Evolutionary conservation across 495 filamentous ascomycete genomes (phyloP).

Genomic region (Copromyces sp.): DNA sequence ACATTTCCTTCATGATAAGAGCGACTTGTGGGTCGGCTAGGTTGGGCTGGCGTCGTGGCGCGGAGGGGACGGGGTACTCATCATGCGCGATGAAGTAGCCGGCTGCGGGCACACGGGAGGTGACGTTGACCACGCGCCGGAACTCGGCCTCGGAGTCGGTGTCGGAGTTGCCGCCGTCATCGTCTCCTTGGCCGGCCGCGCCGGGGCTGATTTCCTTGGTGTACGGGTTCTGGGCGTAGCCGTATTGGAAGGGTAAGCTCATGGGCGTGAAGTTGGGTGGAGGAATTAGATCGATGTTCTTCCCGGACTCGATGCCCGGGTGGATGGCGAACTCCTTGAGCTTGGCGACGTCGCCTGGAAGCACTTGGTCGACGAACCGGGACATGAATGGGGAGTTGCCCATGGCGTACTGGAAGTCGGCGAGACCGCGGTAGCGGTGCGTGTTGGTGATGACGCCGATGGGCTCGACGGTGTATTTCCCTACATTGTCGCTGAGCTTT

Average conservation of each 20-base stretch:
- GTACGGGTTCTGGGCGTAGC: conserved; percentile 43
- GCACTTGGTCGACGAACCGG: conserved; percentile 52
- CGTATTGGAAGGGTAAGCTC: conserved; percentile 59
- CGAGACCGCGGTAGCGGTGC: conserved; percentile 67
- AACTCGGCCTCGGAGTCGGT: conserved; percentile 21
- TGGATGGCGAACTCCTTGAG: conserved; percentile 67
- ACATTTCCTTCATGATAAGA: conserved; percentile 47
- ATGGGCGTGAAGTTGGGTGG: conserved; percentile 65
- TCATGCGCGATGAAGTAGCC: conserved; percentile 55
- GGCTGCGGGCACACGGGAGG: conserved; percentile 36
- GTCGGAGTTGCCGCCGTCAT: conserved; percentile 1
- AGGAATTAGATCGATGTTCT: conserved; percentile 61
- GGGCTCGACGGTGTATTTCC: conserved; percentile 56
- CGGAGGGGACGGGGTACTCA: conserved; percentile 31
- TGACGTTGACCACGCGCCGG: conserved; percentile 29
- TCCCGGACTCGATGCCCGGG: conserved; percentile 47
- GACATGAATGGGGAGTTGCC: conserved; percentile 50
- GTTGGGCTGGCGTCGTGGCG: conserved; percentile 26
- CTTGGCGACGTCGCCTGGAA: conserved; percentile 55
- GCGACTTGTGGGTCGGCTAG: conserved; percentile 43
- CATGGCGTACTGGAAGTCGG: conserved; percentile 70
- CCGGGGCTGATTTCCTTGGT: conserved; percentile 33
- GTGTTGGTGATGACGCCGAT: conserved; percentile 66
- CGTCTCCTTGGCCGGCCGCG: conserved; percentile 3
- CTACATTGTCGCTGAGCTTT: conserved; percentile 60